A percentile compares a stretch with the other conserved stretches of the same genome.
These are phyloP conservation scores for Cokeromyces recurvatus DNA, from an alignment of 371 early-diverging fungal genomes.

Conservation along the genomic window DNA sequence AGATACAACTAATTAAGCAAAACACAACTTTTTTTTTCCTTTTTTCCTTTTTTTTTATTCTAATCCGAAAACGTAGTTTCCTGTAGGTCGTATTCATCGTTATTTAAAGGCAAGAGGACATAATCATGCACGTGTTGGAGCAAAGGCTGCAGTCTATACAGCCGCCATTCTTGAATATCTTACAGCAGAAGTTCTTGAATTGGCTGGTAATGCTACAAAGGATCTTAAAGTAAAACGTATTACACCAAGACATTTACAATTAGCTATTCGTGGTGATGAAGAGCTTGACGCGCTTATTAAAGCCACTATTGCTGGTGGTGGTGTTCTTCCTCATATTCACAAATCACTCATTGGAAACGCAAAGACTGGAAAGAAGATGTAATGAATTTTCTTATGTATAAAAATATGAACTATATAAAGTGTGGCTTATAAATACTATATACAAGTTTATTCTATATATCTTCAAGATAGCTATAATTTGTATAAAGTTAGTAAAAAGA, in stretches of 20 bases:
- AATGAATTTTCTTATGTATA: no score
- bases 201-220: constrained; percentile 89
- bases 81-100: constrained; percentile 88
- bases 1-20: background rate
- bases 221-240: constrained; percentile 89
- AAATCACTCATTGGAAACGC: constrained; percentile 64
- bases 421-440: no score
- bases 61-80: constrained; percentile 48
- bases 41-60: background rate
- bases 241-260: constrained; percentile 84
- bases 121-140: constrained; percentile 80
- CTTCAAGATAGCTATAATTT: constrained; percentile 7
- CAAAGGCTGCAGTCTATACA: constrained; percentile 88
- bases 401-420: no score
- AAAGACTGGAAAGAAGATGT: constrained; percentile 47
- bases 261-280: constrained; percentile 91
- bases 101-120: constrained; percentile 78
- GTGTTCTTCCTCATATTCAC: constrained; percentile 77
- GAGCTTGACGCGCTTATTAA: constrained; percentile 84
- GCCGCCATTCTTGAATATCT: constrained; percentile 90
- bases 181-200: constrained; percentile 87
- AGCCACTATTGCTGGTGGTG: constrained; percentile 90
- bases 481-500: no score
- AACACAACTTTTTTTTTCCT: no score
- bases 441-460: no score